A percentile compares a stretch with the other conserved stretches of the same genome.
phyloP scores from a whole-genome alignment of 2,329 filamentous ascomycete genomes.

The Magnaporthiopsis poae region DNA sequence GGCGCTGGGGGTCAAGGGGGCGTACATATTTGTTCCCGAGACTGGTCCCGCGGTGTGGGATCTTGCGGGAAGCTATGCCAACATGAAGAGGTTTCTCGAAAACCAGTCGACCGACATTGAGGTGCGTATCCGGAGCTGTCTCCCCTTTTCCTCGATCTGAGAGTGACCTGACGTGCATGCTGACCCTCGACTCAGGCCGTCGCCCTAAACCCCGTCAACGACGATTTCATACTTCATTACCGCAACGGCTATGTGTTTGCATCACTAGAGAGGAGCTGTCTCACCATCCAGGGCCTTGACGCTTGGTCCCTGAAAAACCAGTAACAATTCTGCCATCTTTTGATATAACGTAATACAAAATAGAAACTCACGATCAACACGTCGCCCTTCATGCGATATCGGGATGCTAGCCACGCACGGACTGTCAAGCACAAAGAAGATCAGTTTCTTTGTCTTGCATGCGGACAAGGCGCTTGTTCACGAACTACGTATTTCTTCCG shows the following conservation, averaged over 20 bases:
- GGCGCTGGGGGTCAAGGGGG: background rate
- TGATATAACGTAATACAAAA: background rate
- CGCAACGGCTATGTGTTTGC: background rate
- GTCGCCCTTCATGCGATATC: background rate
- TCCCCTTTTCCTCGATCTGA: too few relatives aligned
- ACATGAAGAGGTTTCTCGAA: background rate
- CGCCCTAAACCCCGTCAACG: background rate
- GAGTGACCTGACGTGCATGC: background rate
- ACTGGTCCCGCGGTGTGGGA: background rate
- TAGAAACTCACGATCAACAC: background rate
- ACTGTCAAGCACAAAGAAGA: too few relatives aligned
- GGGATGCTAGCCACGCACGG: too few relatives aligned
- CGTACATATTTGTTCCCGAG: background rate
- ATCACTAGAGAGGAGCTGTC: background rate
- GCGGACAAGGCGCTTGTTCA: too few relatives aligned
- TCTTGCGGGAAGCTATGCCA: background rate
- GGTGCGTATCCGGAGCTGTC: background rate
- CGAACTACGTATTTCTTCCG: too few relatives aligned
- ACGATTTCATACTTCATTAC: slow-evolving; percentile 1
- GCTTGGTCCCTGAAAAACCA: background rate
- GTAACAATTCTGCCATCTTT: background rate
- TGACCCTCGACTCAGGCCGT: background rate
- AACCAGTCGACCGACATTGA: background rate
- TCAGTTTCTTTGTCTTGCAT: too few relatives aligned
- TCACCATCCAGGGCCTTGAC: background rate